phyloP scores from a whole-genome alignment of 306 rosid genomes.

The Prunus armeniaca region DNA sequence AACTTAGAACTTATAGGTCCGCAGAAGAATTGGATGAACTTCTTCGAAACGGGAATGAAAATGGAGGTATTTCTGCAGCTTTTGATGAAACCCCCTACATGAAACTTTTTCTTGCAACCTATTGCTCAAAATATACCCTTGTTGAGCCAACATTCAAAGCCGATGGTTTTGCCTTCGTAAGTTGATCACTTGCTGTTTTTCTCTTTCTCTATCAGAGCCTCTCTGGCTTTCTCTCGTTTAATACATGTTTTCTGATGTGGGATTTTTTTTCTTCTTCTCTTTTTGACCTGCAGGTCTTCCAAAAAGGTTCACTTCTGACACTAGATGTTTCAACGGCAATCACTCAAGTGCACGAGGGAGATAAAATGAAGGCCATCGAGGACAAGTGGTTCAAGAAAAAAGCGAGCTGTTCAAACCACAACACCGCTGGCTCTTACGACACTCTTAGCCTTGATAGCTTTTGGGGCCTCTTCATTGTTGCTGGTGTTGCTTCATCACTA shows the following conservation, averaged over 20 bases:
- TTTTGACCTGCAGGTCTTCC: neutral
- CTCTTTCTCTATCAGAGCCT: neutral
- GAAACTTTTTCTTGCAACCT: conserved; percentile 35
- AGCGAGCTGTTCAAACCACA: conserved; percentile 20
- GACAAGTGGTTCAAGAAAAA: conserved; percentile 31
- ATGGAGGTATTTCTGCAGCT: conserved; percentile 52
- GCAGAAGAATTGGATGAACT: conserved; percentile 34
- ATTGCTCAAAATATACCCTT: conserved; percentile 48
- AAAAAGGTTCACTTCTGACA: neutral
- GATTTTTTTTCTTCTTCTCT: neutral
- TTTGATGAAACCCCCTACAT: conserved; percentile 55
- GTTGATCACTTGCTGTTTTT: neutral
- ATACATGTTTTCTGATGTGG: neutral
- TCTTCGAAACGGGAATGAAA: conserved; percentile 35
- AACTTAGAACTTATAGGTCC: conserved; percentile 19
- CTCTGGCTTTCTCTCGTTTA: neutral
- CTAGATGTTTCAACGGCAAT: neutral
- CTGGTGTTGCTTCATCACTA: conserved; percentile 27
- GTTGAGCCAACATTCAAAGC: conserved; percentile 42
- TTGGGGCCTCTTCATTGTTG: conserved; percentile 57
- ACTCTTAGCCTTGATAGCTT: conserved; percentile 48
- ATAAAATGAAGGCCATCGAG: neutral
- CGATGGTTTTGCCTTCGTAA: conserved; percentile 70
- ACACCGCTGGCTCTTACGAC: conserved; percentile 12
- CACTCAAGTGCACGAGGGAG: neutral